Base-by-base conservation (phyloP, 108 stramenopile species). In the Fragilaria radians region DNA sequence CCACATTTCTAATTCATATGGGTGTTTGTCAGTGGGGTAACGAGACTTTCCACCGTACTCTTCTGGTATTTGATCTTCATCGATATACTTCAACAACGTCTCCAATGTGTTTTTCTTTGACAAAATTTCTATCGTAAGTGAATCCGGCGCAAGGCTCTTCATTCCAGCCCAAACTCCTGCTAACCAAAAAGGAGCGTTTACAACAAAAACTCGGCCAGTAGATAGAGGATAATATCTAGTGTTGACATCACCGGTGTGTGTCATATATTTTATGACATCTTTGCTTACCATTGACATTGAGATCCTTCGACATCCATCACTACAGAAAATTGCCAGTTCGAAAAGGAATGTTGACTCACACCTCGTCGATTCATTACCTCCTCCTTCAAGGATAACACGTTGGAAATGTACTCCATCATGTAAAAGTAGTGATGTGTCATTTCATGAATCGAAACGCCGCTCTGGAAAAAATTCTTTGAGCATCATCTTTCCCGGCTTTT, bases 381-480 rank as follows among this genome's bases (percentile, higher is more conserved):
- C 0, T 34, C 22, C 0, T 19, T 9, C 0, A 70, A 33, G 34
- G 60, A 66, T n/a, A 71, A 32, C 29, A 59, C 25, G 53, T 84
- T 80, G 3, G 67, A 66, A 22, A 84, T 51, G 54, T 72, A 80
- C 46, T 84, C 82, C 71, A 80, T 71, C 26, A 80, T 55, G 57
- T 77, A 80, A 36, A 68, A 68, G 48, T 80, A 80, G 55, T 84
- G 82, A 34, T 54, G 57, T 57, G 74, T 50, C 82, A 84, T 84
- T 50, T 84, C 79, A 9, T 67, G 31, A 3, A 84, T 69, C 22
- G 33, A 24, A 55, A 72, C 75, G 3, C 78, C 82, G 48, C 61
- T 71, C 5, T 66, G 59, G 48, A 84, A 80, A n/a, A 5, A 80
- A 57, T 32, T 78, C 32, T 45, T 78, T 84, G 18, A 80, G 57